Evolutionary conservation across 495 filamentous ascomycete species (phyloP).

Genomic region (Bacidia rubella): DNA sequence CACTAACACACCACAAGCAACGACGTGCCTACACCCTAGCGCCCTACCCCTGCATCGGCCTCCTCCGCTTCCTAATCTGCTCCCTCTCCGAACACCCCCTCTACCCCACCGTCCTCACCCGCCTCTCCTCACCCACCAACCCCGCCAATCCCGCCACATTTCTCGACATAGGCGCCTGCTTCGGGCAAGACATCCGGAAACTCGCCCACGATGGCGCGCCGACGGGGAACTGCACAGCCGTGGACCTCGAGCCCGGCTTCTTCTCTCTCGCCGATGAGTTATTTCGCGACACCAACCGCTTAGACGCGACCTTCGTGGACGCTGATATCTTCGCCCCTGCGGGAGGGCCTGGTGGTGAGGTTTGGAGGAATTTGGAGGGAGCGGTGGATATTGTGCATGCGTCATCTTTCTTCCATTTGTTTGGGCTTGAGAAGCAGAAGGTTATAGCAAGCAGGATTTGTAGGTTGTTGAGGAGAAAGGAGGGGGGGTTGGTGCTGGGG

Average conservation of each 20-base stretch:
- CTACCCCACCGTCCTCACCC: neutral
- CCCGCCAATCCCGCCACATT: slow-evolving; percentile 17
- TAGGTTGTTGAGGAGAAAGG: too few species aligned
- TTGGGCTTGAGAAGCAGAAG: neutral
- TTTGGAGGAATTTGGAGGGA: neutral
- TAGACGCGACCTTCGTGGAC: slow-evolving; percentile 15
- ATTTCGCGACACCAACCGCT: slow-evolving; percentile 30
- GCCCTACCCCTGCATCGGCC: too few species aligned
- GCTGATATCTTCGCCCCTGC: slow-evolving; percentile 32
- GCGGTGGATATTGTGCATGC: neutral
- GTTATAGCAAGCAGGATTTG: neutral
- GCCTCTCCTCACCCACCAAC: too few species aligned
- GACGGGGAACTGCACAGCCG: slow-evolving; percentile 28
- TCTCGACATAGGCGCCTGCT: slow-evolving; percentile 35
- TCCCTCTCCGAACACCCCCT: neutral
- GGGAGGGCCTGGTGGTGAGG: too few species aligned
- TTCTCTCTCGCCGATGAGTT: slow-evolving; percentile 37
- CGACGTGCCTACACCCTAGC: too few species aligned
- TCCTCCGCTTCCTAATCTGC: neutral
- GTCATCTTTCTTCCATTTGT: neutral
- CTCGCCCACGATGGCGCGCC: slow-evolving; percentile 33
- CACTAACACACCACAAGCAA: too few species aligned
- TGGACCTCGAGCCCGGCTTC: slow-evolving; percentile 32
- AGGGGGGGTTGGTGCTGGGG: too few species aligned
- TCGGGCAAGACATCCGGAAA: slow-evolving; percentile 33